Base-by-base conservation (phyloP, 768 basidiomycete species). In the Amanita subjunquillea region DNA sequence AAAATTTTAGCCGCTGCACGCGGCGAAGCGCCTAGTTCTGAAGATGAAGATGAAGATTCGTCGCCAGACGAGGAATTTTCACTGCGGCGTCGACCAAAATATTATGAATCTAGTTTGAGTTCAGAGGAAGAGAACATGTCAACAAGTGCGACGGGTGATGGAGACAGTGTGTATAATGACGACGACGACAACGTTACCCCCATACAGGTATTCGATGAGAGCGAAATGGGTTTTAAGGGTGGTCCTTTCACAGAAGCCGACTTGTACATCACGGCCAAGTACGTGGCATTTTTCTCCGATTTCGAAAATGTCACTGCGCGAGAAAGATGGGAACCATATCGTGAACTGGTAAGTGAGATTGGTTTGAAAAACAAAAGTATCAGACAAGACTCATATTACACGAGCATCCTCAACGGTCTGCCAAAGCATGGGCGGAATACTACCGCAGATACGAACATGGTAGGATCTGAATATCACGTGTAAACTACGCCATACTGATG, bases 371-470 rank as follows among this genome's bases (percentile, higher is more conserved):
- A 17, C 17, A 17, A 13, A 29, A 29, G 30, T 48, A 4, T 52
- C 29, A 6, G 42, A 37, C 32, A 32, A 27, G n/a, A 42, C 49
- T 48, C 41, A 48, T 15, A 23, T 46, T 29, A n/a, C 36, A 48
- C 6, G 42, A 85, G 83, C 71, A 76, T 60, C 70, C 75, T 22
- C 76, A 76, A 59, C 70, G 84, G 55, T 69, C 78, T 34, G 61
- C 63, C 3, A 82, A 77, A 58, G 72, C 81, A 6, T 86, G 83
- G 83, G 71, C 67, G 17, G 80, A 83, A 60, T 79, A 75, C 57
- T 82, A 78, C 58, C 71, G 80, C 29, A 69, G 67, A 54, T 67
- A 80, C 55, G 75, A 80, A 62, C 46, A 61, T 54, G 65, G 84
- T 82, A 67, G 17, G 65, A 57, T 17, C 4, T n/a, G 13, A 40